phyloP scores from a whole-genome alignment of 257 asterid genomes.

The Leonotis leonurus region DNA sequence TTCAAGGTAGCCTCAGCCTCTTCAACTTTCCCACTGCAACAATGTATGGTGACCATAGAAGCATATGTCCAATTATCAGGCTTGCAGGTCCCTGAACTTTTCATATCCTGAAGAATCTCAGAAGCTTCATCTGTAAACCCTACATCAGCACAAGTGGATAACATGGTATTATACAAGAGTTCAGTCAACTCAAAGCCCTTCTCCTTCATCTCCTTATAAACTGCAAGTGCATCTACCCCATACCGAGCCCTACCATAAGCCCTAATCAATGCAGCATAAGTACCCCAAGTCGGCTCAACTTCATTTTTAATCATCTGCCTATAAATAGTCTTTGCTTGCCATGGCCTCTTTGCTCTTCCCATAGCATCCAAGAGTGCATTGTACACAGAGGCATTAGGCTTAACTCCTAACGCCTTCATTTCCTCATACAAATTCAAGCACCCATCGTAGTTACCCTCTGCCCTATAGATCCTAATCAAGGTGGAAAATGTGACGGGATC shows the following conservation, averaged over 20 bases:
- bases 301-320: constrained; percentile 58
- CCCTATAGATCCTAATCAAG: constrained; percentile 57
- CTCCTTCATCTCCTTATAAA: constrained; percentile 82
- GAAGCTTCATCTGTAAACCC: constrained; percentile 70
- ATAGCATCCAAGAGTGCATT: constrained; percentile 82
- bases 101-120: constrained; percentile 74
- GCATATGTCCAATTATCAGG: constrained; percentile 86
- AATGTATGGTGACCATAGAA: constrained; percentile 60
- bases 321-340: constrained; percentile 74
- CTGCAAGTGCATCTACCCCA: constrained; percentile 61
- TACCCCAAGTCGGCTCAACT: constrained; percentile 58
- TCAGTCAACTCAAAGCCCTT: constrained; percentile 59
- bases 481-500: constrained; percentile 71
- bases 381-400: constrained; percentile 52
- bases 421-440: constrained; percentile 90
- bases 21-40: constrained; percentile 76
- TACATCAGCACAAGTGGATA: constrained; percentile 75
- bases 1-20: constrained; percentile 64
- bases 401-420: constrained; percentile 73
- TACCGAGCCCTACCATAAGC: constrained; percentile 69
- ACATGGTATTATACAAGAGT: constrained; percentile 61
- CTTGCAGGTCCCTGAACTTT: constrained; percentile 35
- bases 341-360: constrained; percentile 95
- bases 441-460: constrained; percentile 74
- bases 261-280: constrained; percentile 73